A percentile compares a stretch with the other conserved stretches of the same genome.
These are phyloP conservation scores for Botryobasidium botryosum DNA, from an alignment of 768 basidiomycete species.

Conservation along the genomic window DNA sequence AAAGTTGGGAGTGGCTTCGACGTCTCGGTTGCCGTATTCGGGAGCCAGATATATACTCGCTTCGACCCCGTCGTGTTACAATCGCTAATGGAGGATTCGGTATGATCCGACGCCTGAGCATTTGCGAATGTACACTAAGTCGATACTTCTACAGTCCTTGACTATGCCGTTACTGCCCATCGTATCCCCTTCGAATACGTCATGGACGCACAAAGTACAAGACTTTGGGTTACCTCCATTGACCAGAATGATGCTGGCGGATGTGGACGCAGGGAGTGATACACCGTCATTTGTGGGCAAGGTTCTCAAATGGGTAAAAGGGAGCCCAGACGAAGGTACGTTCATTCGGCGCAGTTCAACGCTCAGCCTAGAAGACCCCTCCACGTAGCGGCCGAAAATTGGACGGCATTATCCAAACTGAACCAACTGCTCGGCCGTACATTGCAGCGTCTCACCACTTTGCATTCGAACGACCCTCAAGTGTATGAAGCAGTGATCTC, in stretches of 20 bases:
- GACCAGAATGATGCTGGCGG: constrained; percentile 76
- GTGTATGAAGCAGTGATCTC: no score
- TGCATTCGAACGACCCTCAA: no score
- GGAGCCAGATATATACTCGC: constrained; percentile 82
- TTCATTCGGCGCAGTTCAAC: constrained; percentile 7
- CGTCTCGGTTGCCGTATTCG: constrained; percentile 83
- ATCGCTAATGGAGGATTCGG: constrained; percentile 44
- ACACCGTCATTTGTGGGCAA: constrained; percentile 87
- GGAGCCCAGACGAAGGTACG: constrained; percentile 39
- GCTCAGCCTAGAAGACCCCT: neutral
- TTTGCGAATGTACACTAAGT: neutral
- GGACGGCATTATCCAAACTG: no score
- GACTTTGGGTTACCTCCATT: constrained; percentile 72
- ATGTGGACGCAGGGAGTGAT: constrained; percentile 91
- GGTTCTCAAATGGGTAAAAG: constrained; percentile 77
- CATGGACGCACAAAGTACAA: constrained; percentile 56
- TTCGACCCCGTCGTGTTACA: constrained; percentile 61
- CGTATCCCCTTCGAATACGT: constrained; percentile 43
- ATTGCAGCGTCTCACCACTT: no score
- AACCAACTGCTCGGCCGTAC: no score
- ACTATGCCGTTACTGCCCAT: constrained; percentile 20
- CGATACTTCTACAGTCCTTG: neutral
- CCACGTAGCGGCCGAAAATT: no score
- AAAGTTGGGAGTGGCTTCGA: constrained; percentile 98
- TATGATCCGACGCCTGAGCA: constrained; percentile 18